phyloP scores from a whole-genome alignment of 1,139 yeast species.

The Kurtzmaniella quercitrusa region DNA sequence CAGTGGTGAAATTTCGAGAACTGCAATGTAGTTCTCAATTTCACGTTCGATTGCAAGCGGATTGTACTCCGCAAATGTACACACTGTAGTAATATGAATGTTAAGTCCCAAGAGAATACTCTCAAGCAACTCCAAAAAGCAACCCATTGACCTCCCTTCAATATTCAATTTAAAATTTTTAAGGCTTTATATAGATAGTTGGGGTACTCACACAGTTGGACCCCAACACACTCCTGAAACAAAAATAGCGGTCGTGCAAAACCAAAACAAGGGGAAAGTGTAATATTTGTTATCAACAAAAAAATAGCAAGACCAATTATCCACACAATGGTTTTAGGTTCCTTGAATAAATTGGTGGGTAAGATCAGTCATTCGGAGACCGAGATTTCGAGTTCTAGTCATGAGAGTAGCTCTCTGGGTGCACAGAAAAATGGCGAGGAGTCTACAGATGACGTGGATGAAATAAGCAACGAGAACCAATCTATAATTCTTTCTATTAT shows the following conservation, averaged over 20 bases:
- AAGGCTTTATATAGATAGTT: neutral
- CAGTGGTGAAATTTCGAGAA: neutral
- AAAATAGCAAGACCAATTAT: neutral
- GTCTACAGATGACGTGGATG: constrained; percentile 71
- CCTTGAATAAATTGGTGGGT: constrained; percentile 1
- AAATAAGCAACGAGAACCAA: constrained; percentile 86
- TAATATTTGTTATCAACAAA: neutral
- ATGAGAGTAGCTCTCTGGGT: neutral
- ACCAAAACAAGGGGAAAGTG: neutral
- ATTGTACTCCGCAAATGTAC: constrained; percentile 13
- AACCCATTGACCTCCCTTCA: neutral
- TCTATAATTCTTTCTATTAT: constrained; percentile 82
- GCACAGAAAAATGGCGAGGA: constrained; percentile 5
- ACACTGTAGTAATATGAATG: constrained; percentile 12
- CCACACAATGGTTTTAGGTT: constrained; percentile 3
- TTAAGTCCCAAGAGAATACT: constrained; percentile 4
- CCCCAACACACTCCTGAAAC: neutral
- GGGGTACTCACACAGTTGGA: neutral
- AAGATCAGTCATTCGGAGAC: neutral
- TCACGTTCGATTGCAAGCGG: constrained; percentile 10
- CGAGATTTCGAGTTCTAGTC: neutral
- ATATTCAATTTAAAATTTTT: neutral
- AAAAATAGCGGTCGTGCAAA: neutral
- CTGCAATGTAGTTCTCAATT: constrained; percentile 1
- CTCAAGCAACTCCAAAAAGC: constrained; percentile 1